A percentile compares a stretch with the other conserved stretches of the same genome.
Conservation (phyloP, 768 basidiomycete genomes). For the Rubroboletus satanas region DNA sequence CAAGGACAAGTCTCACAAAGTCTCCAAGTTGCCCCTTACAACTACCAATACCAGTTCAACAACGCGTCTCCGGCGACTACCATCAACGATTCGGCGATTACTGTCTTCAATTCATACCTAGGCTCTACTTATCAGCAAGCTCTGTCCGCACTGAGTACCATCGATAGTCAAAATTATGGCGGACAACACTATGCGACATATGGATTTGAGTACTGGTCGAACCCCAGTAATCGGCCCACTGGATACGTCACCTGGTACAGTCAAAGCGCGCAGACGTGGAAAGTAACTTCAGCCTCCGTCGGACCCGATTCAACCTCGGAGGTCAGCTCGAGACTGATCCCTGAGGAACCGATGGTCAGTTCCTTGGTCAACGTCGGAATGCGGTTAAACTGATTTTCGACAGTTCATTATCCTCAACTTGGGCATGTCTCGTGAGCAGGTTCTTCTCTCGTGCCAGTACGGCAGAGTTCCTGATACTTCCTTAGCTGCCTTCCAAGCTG, state of each 20-base stretch:
- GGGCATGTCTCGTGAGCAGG: constrained; percentile 61
- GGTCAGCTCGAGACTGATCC: constrained; percentile 62
- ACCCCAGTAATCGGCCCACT: constrained; percentile 58
- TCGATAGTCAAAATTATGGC: constrained; percentile 54
- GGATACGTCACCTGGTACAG: constrained; percentile 86
- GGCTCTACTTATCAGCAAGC: constrained; percentile 78
- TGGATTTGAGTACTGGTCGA: constrained; percentile 78
- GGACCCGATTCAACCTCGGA: constrained; percentile 57
- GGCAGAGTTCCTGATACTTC: constrained; percentile 3
- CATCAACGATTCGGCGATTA: constrained; percentile 49
- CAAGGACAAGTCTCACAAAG: constrained; percentile 75
- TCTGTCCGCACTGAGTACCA: constrained; percentile 55
- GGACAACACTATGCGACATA: constrained; percentile 55
- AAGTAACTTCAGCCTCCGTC: constrained; percentile 58
- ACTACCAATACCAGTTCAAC: constrained; percentile 61
- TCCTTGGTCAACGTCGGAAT: constrained; percentile 1
- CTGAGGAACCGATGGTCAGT: constrained; percentile 92
- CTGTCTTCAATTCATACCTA: constrained; percentile 60
- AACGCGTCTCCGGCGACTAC: constrained; percentile 48
- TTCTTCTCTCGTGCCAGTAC: neutral
- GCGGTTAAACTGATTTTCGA: constrained; percentile 9
- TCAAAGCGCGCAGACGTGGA: constrained; percentile 68
- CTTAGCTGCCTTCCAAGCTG: constrained; percentile 62
- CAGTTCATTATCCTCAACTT: constrained; percentile 85
- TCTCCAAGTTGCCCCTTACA: constrained; percentile 77